phyloP scores from a whole-genome alignment of 495 filamentous ascomycete genomes.

The Penicillium flavigenum region DNA sequence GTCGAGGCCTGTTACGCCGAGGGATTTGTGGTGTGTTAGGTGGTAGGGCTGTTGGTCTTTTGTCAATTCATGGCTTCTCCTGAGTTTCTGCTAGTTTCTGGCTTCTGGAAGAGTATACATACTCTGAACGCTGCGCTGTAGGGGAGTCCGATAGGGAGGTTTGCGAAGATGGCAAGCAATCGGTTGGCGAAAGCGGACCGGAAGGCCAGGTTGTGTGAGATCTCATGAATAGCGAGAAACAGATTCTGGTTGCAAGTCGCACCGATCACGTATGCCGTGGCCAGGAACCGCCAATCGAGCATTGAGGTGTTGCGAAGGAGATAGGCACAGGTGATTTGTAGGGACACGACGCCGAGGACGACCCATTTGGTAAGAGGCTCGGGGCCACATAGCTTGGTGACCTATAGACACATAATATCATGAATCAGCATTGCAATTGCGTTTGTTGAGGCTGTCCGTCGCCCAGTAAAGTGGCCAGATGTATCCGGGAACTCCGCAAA shows the following conservation, averaged over 20 bases:
- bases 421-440: constrained; percentile 15
- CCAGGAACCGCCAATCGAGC: constrained; percentile 78
- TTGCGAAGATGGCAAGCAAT: constrained; percentile 85
- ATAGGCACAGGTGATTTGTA: constrained; percentile 80
- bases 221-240: constrained; percentile 98
- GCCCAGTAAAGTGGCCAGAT: constrained; percentile 5
- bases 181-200: constrained; percentile 79
- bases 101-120: constrained; percentile 21
- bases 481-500: constrained; percentile 4
- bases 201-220: constrained; percentile 97
- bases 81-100: not conserved
- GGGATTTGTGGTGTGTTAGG: constrained; percentile 97
- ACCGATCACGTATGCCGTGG: constrained; percentile 86
- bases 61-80: constrained; percentile 3
- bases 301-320: constrained; percentile 76
- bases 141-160: constrained; percentile 91
- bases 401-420: constrained; percentile 47
- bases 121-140: constrained; percentile 96
- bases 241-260: constrained; percentile 98
- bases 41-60: constrained; percentile 76
- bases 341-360: constrained; percentile 76
- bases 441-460: not conserved
- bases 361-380: constrained; percentile 95
- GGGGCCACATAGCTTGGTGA: constrained; percentile 95
- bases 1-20: constrained; percentile 94